Evolutionary conservation across 208 protist genomes (phyloP).

Genomic region (Leptomonas pyrrhocoris): DNA sequence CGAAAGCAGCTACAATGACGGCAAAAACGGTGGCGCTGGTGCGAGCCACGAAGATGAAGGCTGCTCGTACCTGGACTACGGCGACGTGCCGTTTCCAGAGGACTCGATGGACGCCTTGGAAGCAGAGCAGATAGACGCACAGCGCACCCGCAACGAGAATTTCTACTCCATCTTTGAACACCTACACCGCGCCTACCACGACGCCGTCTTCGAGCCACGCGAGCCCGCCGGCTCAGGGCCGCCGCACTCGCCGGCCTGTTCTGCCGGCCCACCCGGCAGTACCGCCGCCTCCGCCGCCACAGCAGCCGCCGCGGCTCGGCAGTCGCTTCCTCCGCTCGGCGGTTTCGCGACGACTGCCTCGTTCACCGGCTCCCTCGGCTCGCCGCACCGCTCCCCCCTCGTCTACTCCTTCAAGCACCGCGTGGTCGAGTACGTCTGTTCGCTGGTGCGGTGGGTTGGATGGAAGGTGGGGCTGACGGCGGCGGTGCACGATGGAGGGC

Average conservation of each 20-base stretch:
- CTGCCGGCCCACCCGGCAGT: background rate
- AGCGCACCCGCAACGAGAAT: slow-evolving; percentile 40
- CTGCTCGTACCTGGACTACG: slow-evolving; percentile 51
- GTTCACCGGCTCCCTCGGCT: slow-evolving; percentile 3
- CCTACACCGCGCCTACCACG: slow-evolving; percentile 43
- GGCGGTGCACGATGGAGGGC: background rate
- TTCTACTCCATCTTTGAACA: slow-evolving; percentile 62
- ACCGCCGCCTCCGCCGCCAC: background rate
- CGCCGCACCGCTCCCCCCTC: slow-evolving; percentile 1
- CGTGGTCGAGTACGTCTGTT: slow-evolving; percentile 4
- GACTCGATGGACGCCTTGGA: slow-evolving; percentile 35
- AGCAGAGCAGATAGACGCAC: slow-evolving; percentile 40
- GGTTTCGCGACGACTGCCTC: slow-evolving; percentile 14
- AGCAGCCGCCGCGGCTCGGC: slow-evolving; percentile 6
- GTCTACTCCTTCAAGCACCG: background rate
- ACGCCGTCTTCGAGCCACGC: slow-evolving; percentile 33
- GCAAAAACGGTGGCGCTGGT: background rate
- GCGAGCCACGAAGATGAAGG: slow-evolving; percentile 24
- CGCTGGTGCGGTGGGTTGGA: slow-evolving; percentile 23
- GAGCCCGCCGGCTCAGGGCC: background rate
- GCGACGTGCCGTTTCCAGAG: slow-evolving; percentile 15
- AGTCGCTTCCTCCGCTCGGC: slow-evolving; percentile 13
- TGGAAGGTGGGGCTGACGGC: slow-evolving; percentile 15
- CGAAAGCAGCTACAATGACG: background rate
- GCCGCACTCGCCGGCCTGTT: background rate